Base-by-base conservation (phyloP, 2,329 filamentous ascomycete genomes). In the Fusarium nurragi region DNA sequence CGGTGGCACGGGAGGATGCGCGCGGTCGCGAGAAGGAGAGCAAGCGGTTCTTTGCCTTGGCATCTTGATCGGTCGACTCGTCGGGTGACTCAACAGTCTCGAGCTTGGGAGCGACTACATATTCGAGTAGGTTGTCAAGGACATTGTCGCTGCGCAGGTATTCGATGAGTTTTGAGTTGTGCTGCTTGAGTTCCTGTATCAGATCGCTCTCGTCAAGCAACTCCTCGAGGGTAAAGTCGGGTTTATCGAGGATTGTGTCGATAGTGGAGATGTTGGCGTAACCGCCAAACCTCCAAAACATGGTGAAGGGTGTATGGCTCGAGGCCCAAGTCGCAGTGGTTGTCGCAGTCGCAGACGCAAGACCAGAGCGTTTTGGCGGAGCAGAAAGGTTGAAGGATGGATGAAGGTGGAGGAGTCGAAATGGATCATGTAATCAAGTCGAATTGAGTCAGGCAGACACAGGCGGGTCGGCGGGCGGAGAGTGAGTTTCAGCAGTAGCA, bases 211-310 rank as follows among this genome's bases (percentile, higher is more conserved):
- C 95, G 77, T 98, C 94, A 65, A 99, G 88, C 60, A 99, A 85
- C 77, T 98, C 94, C 80, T 99, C 95, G 68, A 98, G 90, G 49
- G 92, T 93, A 76, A 97, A 94, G 80, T 97, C 92, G 71, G 96
- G 89, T 80, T 97, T 97, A 77, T 99, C 95, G 77, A 99, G 93
- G 75, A 99, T 92, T 71, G 90, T 93, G 80, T 98, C 95, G 79
- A 99, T 93, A 76, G 94, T 91, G 74, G 94, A 97, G 80, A 97
- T 91, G 85, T 93, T 97, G 84, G 94, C 92, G 86, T 98, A 98
- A 76, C 93, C 93, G 86, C 95, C 94, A 86, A 98, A 99, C 81
- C 94, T 91, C 95, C 95, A 99, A 81, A 99, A 99, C 95, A 99
- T 99, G 83, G 79, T 94, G 89, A 75, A 77, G 73, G 72, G 54